These are phyloP conservation scores for Dendrostoma leiphaemia DNA, from an alignment of 2,329 filamentous ascomycete genomes.

Conservation along the genomic window DNA sequence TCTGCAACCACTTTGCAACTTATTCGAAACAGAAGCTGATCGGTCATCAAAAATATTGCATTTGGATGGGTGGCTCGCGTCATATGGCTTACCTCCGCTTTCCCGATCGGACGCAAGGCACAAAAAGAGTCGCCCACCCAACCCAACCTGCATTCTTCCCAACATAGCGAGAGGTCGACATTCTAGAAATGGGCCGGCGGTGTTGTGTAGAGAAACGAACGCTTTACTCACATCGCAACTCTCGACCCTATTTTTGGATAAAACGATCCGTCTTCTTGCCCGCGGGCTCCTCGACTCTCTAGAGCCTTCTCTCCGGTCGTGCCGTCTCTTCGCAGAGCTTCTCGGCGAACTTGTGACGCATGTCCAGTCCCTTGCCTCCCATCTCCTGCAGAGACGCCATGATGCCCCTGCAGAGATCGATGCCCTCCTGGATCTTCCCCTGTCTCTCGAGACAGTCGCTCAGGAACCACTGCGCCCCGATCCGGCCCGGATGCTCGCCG, in stretches of 20 bases:
- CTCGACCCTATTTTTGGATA: not conserved
- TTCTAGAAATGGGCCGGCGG: too few relatives aligned
- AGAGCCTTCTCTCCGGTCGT: not conserved
- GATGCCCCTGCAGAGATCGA: constrained; percentile 17
- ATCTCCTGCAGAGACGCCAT: not conserved
- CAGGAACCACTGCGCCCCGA: constrained; percentile 17
- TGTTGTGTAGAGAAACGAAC: too few relatives aligned
- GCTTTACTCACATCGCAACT: too few relatives aligned
- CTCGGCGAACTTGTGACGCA: not conserved
- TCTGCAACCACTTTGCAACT: too few relatives aligned
- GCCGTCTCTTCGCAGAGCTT: not conserved
- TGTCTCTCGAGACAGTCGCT: constrained; percentile 19
- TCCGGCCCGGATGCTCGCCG: constrained; percentile 22
- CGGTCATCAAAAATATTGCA: too few relatives aligned
- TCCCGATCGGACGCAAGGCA: too few relatives aligned
- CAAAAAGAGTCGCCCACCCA: too few relatives aligned
- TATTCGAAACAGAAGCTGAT: too few relatives aligned
- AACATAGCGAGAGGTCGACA: too few relatives aligned
- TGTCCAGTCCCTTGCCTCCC: not conserved
- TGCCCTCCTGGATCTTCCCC: constrained; percentile 17
- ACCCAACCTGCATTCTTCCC: too few relatives aligned
- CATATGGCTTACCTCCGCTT: too few relatives aligned
- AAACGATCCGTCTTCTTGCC: not conserved
- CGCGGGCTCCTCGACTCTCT: not conserved
- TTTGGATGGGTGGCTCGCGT: too few relatives aligned